phyloP scores from a whole-genome alignment of 495 filamentous ascomycete species.

The Podospora australis region DNA sequence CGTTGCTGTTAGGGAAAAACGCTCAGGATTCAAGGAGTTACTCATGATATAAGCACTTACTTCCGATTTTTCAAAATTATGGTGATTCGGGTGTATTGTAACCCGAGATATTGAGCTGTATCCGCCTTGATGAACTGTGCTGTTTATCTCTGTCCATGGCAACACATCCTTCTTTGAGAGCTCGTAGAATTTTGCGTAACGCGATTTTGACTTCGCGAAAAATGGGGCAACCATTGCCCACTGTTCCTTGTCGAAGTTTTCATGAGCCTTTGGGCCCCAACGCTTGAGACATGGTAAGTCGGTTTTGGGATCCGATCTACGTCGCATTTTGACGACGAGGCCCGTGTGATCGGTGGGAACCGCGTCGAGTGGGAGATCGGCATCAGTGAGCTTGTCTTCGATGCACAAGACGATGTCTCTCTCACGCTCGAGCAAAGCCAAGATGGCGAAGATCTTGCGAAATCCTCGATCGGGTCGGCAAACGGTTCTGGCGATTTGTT shows the following conservation, averaged over 20 bases:
- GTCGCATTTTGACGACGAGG: not conserved
- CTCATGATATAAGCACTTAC: not conserved
- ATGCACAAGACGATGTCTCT: not conserved
- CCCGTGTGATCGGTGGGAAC: not conserved
- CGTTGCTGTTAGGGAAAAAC: too few species aligned
- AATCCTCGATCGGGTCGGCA: too few species aligned
- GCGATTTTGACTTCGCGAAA: not conserved
- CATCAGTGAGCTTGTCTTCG: slow-evolving; percentile 4
- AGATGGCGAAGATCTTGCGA: slow-evolving; percentile 8
- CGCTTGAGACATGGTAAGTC: not conserved
- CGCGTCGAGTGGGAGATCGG: slow-evolving; percentile 3
- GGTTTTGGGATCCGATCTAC: not conserved
- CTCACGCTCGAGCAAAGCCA: not conserved
- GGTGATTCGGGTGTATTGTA: slow-evolving; percentile 5
- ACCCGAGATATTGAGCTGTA: slow-evolving; percentile 5
- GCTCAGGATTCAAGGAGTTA: not conserved
- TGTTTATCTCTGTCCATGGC: slow-evolving; percentile 2
- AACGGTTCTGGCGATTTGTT: too few species aligned
- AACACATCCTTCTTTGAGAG: slow-evolving; percentile 6
- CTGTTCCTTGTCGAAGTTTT: slow-evolving; percentile 1
- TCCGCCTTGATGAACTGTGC: not conserved
- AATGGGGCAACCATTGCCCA: slow-evolving; percentile 5
- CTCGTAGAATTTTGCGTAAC: slow-evolving; percentile 4
- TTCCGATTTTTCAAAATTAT: slow-evolving; percentile 6
- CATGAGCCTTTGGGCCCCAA: slow-evolving; percentile 2